Base-by-base conservation (phyloP, 139 green algal species). In the Haematococcus sp. region DNA sequence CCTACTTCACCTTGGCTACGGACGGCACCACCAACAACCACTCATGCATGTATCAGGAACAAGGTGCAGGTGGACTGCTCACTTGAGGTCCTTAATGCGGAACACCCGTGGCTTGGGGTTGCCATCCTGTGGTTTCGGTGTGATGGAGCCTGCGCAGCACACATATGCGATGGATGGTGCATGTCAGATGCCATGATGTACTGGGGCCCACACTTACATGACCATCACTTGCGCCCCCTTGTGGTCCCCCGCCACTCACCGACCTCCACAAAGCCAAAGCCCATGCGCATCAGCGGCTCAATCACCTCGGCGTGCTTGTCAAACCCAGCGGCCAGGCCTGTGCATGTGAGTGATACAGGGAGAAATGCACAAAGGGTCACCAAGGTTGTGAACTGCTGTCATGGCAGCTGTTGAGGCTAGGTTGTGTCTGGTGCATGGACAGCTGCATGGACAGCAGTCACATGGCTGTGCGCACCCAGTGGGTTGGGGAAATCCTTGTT, bases 201-300 rank as follows among this genome's bases (percentile, higher is more conserved):
- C 40, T 49, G 40, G 7, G 40, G 7, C 40, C 11, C 40, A 49
- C 40, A 19, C 7, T 49, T 11, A 49, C 7, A 19, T 19, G 7
- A 49, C 40, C 40, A 49, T 11, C 7, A 11, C 11, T 7, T 11
- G 40, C 11, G 7, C 11, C 40, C 40, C 40, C 11, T 49, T 7
- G 40, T 49, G 16, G 56, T 35, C 40, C 40, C 40, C 40, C 7
- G 64, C 23, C 25, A 56, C 88, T 74, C 43, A 91, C 90, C 93
- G 4, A 97, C 85, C 83, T 98, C 93, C 23, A 98, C 87, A 77
- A 98, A 97, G 0, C 94, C 95, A 84, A 98, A 97, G 0, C 95
- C 95, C 44, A 98, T 77, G 1, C 78, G 84, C 60, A 98, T 70
- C 30, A 98, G 63, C 3, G 81, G 79, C 28, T 94, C 84, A 13